Conservation (phyloP, 2,329 filamentous ascomycete species). For the Penicillium olsonii region DNA sequence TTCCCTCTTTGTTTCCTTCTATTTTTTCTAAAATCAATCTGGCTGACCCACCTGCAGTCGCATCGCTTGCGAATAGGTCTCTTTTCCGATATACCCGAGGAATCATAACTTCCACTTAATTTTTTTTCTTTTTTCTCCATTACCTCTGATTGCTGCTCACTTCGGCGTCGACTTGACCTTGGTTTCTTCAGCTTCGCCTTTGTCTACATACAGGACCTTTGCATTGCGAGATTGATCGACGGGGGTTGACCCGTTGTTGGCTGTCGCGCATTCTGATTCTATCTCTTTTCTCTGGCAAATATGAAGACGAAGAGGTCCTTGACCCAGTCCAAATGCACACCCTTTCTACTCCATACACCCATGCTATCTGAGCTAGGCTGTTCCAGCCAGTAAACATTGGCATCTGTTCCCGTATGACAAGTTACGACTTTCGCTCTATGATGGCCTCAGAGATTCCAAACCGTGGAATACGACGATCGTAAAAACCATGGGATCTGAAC, state of each 20-base stretch:
- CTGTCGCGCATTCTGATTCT: slow-evolving; percentile 14
- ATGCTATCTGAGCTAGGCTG: too few relatives aligned
- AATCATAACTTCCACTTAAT: slow-evolving; percentile 40
- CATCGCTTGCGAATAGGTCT: slow-evolving; percentile 76
- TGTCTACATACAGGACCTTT: slow-evolving; percentile 19
- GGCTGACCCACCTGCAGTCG: slow-evolving; percentile 57
- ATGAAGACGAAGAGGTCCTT: slow-evolving; percentile 19
- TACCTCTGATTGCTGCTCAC: slow-evolving; percentile 19
- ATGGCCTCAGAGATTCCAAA: too few relatives aligned
- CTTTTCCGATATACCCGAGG: slow-evolving; percentile 69
- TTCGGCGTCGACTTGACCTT: slow-evolving; percentile 22
- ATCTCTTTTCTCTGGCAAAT: slow-evolving; percentile 20
- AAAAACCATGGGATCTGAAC: too few relatives aligned
- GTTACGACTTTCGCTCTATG: too few relatives aligned
- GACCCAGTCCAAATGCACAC: slow-evolving; percentile 4
- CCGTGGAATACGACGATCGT: too few relatives aligned
- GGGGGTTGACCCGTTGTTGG: slow-evolving; percentile 20
- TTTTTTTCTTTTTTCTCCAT: slow-evolving; percentile 13
- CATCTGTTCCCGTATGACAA: slow-evolving; percentile 13
- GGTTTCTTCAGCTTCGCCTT: slow-evolving; percentile 16
- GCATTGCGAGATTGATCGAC: slow-evolving; percentile 25
- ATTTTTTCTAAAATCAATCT: not conserved
- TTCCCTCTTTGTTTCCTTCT: not conserved
- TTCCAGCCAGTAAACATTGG: slow-evolving; percentile 18
- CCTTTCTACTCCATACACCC: not conserved